Percentiles rank a stretch among this genome's conserved stretches.
Conservation (phyloP, 768 basidiomycete species). For the Trametes elegans region DNA sequence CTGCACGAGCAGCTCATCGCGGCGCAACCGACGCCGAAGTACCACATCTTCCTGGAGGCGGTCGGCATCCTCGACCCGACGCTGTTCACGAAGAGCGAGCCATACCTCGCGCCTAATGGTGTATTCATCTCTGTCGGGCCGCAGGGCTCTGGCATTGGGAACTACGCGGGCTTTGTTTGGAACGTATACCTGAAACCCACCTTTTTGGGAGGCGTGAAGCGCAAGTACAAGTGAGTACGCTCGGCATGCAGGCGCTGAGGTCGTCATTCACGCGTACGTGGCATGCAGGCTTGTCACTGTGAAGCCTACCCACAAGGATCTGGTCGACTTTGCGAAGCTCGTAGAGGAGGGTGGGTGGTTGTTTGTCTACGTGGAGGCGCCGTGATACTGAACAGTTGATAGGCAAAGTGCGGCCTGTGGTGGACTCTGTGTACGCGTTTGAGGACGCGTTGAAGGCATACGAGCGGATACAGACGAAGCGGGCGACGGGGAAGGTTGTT, state of each 20-base stretch:
- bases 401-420: conserved; percentile 51
- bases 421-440: conserved; percentile 61
- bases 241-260: neutral
- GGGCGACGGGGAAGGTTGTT: conserved; percentile 66
- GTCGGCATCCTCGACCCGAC: conserved; percentile 47
- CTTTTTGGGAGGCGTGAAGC: conserved; percentile 52
- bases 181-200: conserved; percentile 40
- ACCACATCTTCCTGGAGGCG: conserved; percentile 59
- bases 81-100: conserved; percentile 48
- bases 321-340: conserved; percentile 32
- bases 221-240: conserved; percentile 44
- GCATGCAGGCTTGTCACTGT: conserved; percentile 34
- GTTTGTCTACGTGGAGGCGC: too few relatives aligned
- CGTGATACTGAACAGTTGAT: neutral
- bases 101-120: conserved; percentile 55
- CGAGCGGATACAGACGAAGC: conserved; percentile 51
- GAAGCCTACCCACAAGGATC: conserved; percentile 33
- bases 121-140: conserved; percentile 55
- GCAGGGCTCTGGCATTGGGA: conserved; percentile 33
- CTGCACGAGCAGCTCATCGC: conserved; percentile 44
- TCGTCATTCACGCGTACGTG: neutral
- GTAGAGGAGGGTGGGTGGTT: conserved; percentile 21
- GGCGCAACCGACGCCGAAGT: conserved; percentile 48
- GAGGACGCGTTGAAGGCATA: conserved; percentile 60
- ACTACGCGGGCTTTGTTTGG: conserved; percentile 32